Evolutionary conservation across 1,284 basidiomycete species (phyloP).

Genomic region (Heterobasidion parviporum): DNA sequence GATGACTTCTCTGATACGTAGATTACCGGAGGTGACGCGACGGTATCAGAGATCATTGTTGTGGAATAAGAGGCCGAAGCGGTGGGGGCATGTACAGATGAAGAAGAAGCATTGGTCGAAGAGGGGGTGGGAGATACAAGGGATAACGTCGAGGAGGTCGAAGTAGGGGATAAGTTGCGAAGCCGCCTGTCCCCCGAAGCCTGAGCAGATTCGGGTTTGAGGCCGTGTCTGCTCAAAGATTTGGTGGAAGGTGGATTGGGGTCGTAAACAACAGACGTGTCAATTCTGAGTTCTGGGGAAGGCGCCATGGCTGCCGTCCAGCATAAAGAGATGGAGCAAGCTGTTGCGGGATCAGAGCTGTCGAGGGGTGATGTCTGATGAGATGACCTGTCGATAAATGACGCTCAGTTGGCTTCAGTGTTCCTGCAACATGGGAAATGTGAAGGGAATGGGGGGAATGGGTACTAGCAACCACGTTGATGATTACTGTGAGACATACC

Average conservation of each 20-base stretch:
- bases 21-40: constrained; percentile 13
- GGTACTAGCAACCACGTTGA: not conserved
- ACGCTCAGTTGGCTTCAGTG: too few relatives aligned
- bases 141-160: constrained; percentile 45
- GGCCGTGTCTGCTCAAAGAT: not conserved
- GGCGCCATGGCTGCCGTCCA: not conserved
- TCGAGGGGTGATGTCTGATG: not conserved
- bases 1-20: constrained; percentile 28
- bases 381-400: too few relatives aligned
- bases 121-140: constrained; percentile 43
- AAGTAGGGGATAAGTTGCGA: constrained; percentile 46
- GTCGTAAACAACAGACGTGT: constrained; percentile 13
- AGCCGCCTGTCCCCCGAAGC: constrained; percentile 19
- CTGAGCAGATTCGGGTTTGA: constrained; percentile 7
- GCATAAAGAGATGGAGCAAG: not conserved
- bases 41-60: constrained; percentile 14
- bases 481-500: not conserved
- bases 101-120: constrained; percentile 46
- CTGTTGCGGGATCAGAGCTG: not conserved
- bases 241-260: constrained; percentile 9
- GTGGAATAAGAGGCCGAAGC: constrained; percentile 17
- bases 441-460: too few relatives aligned
- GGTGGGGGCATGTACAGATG: constrained; percentile 34
- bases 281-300: constrained; percentile 16
- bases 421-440: too few relatives aligned